Base-by-base conservation (phyloP, 2,329 filamentous ascomycete genomes). In the Geosmithia flava region DNA sequence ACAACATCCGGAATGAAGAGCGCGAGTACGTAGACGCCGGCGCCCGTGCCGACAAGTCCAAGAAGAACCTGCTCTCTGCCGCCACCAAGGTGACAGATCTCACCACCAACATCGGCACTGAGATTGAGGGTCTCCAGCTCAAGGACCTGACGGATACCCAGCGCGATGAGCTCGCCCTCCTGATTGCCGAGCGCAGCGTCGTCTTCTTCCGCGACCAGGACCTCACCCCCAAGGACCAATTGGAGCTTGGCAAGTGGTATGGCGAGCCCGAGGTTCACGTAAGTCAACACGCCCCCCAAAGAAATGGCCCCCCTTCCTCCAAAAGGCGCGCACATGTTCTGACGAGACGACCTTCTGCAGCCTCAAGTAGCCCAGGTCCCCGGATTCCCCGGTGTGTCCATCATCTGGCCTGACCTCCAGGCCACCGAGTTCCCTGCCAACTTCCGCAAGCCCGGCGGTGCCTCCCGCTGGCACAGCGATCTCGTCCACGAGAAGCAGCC, bases 71-170 rank as follows among this genome's bases (percentile, higher is more conserved):
- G 2, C 54, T 85, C 4, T 37, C 33, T 13, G 33, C 33, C 33
- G 33, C 33, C 11, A 37, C 33, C 33, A 64, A 71, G 33, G 65
- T 81, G 41, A 72, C 68, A 10, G 70, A 89, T 19, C 66, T 90
- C 37, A 88, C 85, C 1, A 83, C 84, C 1, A 80, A 76, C 44
- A 89, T 86, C 53, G 86, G 86, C 49, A 79, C 82, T 16, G 85
- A 89, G 58, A 70, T 91, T 30, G 70, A 68, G 3, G 84, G 83
- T 37, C 68, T 90, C 23, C 85, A 90, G 63, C 68, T 91, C 29
- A 85, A 78, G 65, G 72, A 75, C 52, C 72, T 91, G 13, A 79
- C 69, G 47, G 65, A 80, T 42, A 78, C 80, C n/a, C 85, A 81
- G 47, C 88, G 87, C 59, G 82, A 90, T 57, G 79, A 83, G 53